These are phyloP conservation scores for Boletales sp. DNA, from an alignment of 768 basidiomycete genomes.

Conservation along the genomic window DNA sequence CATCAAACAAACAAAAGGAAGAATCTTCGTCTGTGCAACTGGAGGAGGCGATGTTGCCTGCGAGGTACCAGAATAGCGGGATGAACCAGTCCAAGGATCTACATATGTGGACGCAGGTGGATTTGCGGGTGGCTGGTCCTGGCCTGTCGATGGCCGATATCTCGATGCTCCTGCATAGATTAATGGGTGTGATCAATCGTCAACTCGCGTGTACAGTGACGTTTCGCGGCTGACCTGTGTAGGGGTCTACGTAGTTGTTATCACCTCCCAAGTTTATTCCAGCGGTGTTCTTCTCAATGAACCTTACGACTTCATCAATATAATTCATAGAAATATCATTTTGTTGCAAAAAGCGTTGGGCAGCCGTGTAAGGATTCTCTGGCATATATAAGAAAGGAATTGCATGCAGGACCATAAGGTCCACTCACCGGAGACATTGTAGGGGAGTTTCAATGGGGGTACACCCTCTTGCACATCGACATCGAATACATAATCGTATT, in stretches of 20 bases:
- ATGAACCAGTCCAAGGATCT: constrained; percentile 74
- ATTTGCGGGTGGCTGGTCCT: constrained; percentile 30
- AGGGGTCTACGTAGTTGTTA: constrained; percentile 80
- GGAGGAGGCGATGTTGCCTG: constrained; percentile 32
- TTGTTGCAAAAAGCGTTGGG: constrained; percentile 78
- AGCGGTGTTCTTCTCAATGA: constrained; percentile 89
- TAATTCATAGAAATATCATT: constrained; percentile 84
- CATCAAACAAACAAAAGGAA: constrained; percentile 48
- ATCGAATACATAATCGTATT: constrained; percentile 99
- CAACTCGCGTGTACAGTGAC: not conserved
- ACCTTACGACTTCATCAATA: constrained; percentile 85
- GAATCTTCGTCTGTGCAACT: constrained; percentile 33
- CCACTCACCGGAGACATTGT: constrained; percentile 75
- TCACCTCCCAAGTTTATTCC: constrained; percentile 67
- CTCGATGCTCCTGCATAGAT: constrained; percentile 54
- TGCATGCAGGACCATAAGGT: not conserved
- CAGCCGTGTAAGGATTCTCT: constrained; percentile 92
- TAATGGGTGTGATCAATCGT: not conserved
- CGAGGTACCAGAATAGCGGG: constrained; percentile 51
- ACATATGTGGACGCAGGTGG: constrained; percentile 38
- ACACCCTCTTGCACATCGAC: constrained; percentile 93
- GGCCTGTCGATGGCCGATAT: constrained; percentile 46
- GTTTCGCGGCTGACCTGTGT: constrained; percentile 57
- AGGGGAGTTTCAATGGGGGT: constrained; percentile 91
- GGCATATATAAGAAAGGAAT: constrained; percentile 3